Evolutionary conservation across 1,284 basidiomycete species (phyloP), one percentile per base, ranked within the genome.

Genomic region (Tylopilus orsonianus): DNA sequence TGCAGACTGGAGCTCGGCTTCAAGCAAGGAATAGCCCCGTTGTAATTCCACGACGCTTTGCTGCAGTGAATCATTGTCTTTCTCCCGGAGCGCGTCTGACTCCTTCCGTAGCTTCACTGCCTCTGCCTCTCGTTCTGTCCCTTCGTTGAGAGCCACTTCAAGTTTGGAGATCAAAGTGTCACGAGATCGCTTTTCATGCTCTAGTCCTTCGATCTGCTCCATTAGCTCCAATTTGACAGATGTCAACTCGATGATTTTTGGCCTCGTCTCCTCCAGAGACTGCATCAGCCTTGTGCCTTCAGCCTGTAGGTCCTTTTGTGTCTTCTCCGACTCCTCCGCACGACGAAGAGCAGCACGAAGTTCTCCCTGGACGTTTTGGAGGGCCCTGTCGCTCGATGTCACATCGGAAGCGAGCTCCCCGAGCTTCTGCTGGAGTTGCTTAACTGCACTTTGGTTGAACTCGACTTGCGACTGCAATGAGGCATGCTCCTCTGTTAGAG

Each of bases 251-350:
- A 90, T 81, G 53, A 89, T 81, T 71, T 90, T 90, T 23, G 87
- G 81, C n/a, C 86, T 78, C 82, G 90, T 86, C 68, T 91, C 87
- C 53, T 90, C 83, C 46, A 91, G 68, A n/a, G 84, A 83, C 29
- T 75, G 78, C 80, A 91, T 80, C 24, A 91, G 74, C 41, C 73
- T 75, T 20, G 78, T 80, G 19, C 88, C 87, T 66, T 91, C 88
- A 0, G 73, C 70, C 57, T 90, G 88, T 10, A 91, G 73, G 56
- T 80, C 81, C 58, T 77, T 77, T 58, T 87, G 85, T 3, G 71
- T 80, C 54, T 71, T 75, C 67, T 90, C 88, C 0, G 86, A 85
- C 56, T 85, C 85, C 39, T 89, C 85, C 8, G 81, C 84, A 7
- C 86, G 83, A 40, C 81, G 75, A 34, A 71, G 75, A 10, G 85